Conservation (phyloP, 1,284 basidiomycete genomes). For the Rhodotorula sp. region DNA sequence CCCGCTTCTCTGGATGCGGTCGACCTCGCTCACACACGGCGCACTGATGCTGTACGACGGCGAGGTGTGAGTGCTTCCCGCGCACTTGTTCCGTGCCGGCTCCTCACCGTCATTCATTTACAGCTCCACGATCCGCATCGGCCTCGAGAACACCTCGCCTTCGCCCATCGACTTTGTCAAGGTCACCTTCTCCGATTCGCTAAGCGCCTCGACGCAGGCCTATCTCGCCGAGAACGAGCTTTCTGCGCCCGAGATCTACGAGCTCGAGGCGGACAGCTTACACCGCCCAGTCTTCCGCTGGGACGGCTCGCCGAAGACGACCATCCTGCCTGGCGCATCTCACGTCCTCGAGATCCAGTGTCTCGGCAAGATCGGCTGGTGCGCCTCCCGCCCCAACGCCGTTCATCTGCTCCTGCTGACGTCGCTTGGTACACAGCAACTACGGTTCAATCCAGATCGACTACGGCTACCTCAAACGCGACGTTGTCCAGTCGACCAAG, state of each 20-base stretch:
- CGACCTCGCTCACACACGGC: conserved; percentile 83
- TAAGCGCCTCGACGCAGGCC: conserved; percentile 69
- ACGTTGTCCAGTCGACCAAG: conserved; percentile 35
- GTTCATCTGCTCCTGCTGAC: background rate
- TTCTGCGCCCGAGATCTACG: conserved; percentile 79
- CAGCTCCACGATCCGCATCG: conserved; percentile 76
- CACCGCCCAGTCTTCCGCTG: conserved; percentile 78
- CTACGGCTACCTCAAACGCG: conserved; percentile 58
- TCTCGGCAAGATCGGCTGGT: conserved; percentile 88
- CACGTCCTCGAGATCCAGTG: conserved; percentile 67
- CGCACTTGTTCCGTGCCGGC: background rate
- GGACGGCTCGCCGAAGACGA: conserved; percentile 54
- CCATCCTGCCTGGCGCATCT: conserved; percentile 70
- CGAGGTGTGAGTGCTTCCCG: conserved; percentile 62
- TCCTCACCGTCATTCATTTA: conserved; percentile 20
- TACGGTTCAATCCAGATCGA: conserved; percentile 75
- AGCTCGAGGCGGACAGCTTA: conserved; percentile 78
- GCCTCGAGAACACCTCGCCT: conserved; percentile 79
- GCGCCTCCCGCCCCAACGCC: conserved; percentile 40
- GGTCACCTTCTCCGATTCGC: conserved; percentile 84
- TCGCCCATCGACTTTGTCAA: conserved; percentile 80
- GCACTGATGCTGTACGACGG: conserved; percentile 92
- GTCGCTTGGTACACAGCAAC: conserved; percentile 56
- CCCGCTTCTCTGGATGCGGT: conserved; percentile 76
- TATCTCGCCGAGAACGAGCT: conserved; percentile 69